phyloP scores from a whole-genome alignment of 192 early-diverging fungal species.

The Podila epigama region DNA sequence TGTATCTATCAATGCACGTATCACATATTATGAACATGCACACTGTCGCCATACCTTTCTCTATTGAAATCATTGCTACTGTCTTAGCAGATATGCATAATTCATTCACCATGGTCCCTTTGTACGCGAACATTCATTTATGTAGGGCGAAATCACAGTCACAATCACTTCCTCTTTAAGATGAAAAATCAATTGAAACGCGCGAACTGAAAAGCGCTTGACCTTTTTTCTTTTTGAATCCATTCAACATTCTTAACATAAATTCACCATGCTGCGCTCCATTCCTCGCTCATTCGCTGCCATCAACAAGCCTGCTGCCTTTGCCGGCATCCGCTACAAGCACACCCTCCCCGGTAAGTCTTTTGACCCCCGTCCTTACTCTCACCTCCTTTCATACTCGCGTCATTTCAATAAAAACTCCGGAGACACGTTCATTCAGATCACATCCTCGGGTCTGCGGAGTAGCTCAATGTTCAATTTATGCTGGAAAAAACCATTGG shows the following conservation, averaged over 20 bases:
- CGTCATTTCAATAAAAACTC: too few species aligned
- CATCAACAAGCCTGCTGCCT: slow-evolving; percentile 36
- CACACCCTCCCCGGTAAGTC: slow-evolving; percentile 44
- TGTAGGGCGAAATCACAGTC: too few species aligned
- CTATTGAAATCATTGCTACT: too few species aligned
- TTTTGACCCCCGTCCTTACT: not conserved
- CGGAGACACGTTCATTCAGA: not conserved
- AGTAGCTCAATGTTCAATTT: not conserved
- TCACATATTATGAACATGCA: too few species aligned
- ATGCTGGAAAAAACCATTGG: not conserved
- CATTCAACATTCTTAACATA: not conserved
- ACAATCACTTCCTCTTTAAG: too few species aligned
- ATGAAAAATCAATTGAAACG: too few species aligned
- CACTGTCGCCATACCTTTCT: too few species aligned
- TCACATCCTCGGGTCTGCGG: not conserved
- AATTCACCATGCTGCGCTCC: slow-evolving; percentile 34
- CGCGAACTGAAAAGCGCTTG: too few species aligned
- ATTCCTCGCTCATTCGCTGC: slow-evolving; percentile 24
- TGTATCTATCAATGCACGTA: too few species aligned
- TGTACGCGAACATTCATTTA: too few species aligned
- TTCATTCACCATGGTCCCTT: too few species aligned
- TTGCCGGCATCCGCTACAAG: slow-evolving; percentile 43
- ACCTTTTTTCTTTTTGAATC: not conserved
- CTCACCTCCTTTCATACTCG: not conserved
- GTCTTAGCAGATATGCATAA: too few species aligned